Base-by-base conservation (phyloP, 1,284 basidiomycete genomes). In the Vanrija sp. region DNA sequence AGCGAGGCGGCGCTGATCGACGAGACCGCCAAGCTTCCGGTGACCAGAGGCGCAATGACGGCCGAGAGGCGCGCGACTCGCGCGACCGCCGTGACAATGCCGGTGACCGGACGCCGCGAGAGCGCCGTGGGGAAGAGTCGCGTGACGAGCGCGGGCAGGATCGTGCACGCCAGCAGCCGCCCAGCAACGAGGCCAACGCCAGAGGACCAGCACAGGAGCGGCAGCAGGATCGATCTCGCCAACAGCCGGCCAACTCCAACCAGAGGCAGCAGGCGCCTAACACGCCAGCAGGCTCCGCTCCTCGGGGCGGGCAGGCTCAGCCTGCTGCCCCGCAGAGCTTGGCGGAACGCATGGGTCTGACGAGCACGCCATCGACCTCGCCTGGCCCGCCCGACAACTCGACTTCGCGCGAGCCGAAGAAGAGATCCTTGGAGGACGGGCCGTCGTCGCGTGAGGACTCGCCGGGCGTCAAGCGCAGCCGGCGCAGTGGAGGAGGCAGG, bases 391-490 rank as follows among this genome's bases (percentile, higher is more conserved):
- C 34, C 34, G 34, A 34, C 34, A 34, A 34, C 34, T 34, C 34
- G 12, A 34, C 8, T 12, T 42, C n/a, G 40, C 40, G 40, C n/a
- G 19, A 42, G 16, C 40, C 10, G 44, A 38, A 28, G 49, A 42
- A 16, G 38, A 52, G 43, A 23, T 21, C 25, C 43, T 40, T 26
- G 5, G 52, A 54, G 15, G 52, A 46, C n/a, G 52, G 39, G 1
- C 52, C 52, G 21, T 39, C 42, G 8, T 54, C 52, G 16, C 52
- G 52, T 6, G 52, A 54, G 38, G 52, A 40, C 8, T 54, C 52
- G 29, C 52, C 52, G 2, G 46, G 46, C 1, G 18, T 29, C 39
- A 54, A 54, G 42, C 39, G 52, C 15, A 34, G 39, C 15, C 26
- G 40, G 18, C 15, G 43, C 12, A 28, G 23, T n/a, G 52, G 23